Evolutionary conservation across 2,329 filamentous ascomycete genomes (phyloP), one percentile per base, ranked within the genome.

Genomic region (Fusarium cicatricum): DNA sequence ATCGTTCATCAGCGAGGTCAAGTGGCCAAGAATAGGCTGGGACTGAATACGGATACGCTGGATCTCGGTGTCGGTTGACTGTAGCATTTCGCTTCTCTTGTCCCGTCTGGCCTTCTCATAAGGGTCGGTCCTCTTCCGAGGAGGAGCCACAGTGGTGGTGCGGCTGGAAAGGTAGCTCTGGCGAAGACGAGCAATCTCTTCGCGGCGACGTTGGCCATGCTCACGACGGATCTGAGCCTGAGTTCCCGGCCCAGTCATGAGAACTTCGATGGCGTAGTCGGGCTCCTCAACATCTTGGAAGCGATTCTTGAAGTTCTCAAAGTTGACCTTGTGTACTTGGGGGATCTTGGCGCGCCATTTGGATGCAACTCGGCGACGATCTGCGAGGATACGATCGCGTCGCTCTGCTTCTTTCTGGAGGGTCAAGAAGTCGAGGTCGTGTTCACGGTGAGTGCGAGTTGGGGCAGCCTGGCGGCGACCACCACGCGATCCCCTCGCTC

Each of bases 301-400:
- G 46, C 74, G 69, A 56, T 79, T 79, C 64, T 78, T 79, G 68
- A 77, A 79, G 60, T 74, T 71, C 58, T 78, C 75, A 49, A 78
- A 78, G 64, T 76, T 75, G 48, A 76, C 71, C 55, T 72, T 75
- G 42, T 75, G 71, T n/a, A 76, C 73, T 21, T 72, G 69, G 1
- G 74, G 74, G 16, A 80, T 73, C 73, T 77, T 77, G 51, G 73
- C 64, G 1, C 73, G 73, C 75, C 74, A 77, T 55, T 77, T 77
- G 44, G 74, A 66, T 11, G 70, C 72, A 11, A 59, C 67, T 29
- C 75, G 72, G 19, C 71, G 72, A 10, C 65, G 70, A 36, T 76
- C 71, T 14, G 74, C 69, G 12, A 76, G 62, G 40, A 76, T 73
- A 3, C 69, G 67, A 50, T 77, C 71, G 6, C 74, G 74, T 12